Conservation (phyloP, 495 filamentous ascomycete genomes). For the Daldinia vernicosa region DNA sequence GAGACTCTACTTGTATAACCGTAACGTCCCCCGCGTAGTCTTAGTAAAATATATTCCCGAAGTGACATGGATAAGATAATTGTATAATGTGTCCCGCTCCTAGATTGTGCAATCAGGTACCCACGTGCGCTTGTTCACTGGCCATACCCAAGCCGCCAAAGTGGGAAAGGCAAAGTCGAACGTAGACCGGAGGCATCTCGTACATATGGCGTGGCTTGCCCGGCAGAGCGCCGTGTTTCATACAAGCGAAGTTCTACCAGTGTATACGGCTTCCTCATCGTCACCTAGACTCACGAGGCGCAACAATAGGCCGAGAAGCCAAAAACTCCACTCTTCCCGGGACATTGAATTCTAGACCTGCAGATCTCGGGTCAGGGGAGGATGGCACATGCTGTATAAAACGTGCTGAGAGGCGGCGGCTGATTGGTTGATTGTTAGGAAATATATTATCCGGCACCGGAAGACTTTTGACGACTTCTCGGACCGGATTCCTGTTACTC, state of each 20-base stretch:
- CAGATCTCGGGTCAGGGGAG: neutral
- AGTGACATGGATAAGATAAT: neutral
- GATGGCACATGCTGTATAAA: neutral
- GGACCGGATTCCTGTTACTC: neutral
- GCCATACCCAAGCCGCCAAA: neutral
- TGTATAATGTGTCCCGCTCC: neutral
- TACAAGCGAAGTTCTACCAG: neutral
- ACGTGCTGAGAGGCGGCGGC: neutral
- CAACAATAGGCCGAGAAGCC: neutral
- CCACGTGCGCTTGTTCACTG: neutral
- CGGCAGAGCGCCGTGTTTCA: neutral
- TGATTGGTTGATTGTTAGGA: neutral
- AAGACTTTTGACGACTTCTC: neutral
- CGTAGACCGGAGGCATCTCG: neutral
- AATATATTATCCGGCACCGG: neutral
- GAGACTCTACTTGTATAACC: neutral
- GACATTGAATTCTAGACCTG: neutral
- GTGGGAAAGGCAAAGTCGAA: neutral
- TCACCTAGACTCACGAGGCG: neutral
- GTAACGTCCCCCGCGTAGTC: neutral
- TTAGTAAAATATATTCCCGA: neutral
- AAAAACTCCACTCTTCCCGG: neutral
- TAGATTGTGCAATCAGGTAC: neutral
- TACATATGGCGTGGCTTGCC: neutral
- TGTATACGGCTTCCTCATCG: neutral